Base-by-base conservation (phyloP, 2,329 filamentous ascomycete species). In the Fonsecaea pedrosoi region DNA sequence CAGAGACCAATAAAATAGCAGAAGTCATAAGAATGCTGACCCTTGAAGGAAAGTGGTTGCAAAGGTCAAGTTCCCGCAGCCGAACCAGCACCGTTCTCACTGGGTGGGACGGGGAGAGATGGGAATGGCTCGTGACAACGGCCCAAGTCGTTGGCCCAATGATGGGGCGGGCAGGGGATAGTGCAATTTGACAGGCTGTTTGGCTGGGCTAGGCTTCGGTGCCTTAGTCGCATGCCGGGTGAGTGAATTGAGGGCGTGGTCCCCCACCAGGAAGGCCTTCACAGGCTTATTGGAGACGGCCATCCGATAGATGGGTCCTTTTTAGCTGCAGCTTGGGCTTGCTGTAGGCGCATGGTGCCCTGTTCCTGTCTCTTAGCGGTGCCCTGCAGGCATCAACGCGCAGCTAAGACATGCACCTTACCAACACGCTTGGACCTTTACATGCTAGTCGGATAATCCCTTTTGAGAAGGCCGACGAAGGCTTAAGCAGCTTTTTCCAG, bases 11-110 rank as follows among this genome's bases (percentile, higher is more conserved):
- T 69, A 35, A 40, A 32, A 62, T 12, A 38, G 30, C 18, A 34
- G 58, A 62, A 37, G 54, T 64, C 57, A 61, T 57, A 69, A 60
- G 48, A 50, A 50, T 54, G 59, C 59, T 45, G 25, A 34, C 59
- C 59, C 59, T 61, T 54, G n/a, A 30, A 48, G 45, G 66, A 68
- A 60, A 68, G 65, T 67, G 68, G 65, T 61, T 64, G 65, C 65
- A 65, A 64, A 59, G 50, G 38, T 34, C 57, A 34, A 54, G 57
- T 25, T 53, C 42, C 34, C 35, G 56, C 55, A 34, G 38, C 42
- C 38, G 42, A 35, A 63, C 48, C 56, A 38, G 35, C 32, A 53
- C 35, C 6, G 8, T 50, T 25, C 18, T 25, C 18, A 50, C 9
- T 30, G 45, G 45, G 21, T 50, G 21, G 45, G 8, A 50, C 9